Evolutionary conservation across 345 rosid genomes (phyloP), one percentile per base, ranked within the genome.

Genomic region (Arabidopsis arenosa): DNA sequence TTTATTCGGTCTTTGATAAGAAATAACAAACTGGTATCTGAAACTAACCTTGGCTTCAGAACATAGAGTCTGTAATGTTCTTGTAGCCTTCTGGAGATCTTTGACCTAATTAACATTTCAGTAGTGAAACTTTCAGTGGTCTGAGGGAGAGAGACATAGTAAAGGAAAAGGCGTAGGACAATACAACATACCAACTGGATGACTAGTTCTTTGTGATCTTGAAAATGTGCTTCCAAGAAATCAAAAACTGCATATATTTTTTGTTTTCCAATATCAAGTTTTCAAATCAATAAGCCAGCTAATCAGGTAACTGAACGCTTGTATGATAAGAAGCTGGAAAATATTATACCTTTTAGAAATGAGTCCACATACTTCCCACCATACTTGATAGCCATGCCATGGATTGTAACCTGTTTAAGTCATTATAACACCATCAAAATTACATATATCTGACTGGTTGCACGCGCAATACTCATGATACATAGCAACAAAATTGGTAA

Each of bases 11-110:
- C 26, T 18, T 61, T 51, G 18, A 47, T 5, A 52, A 65, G 62
- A 52, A 18, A 23, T 33, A 43, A 40, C 21, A 65, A 39, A 40
- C n/a, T 30, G 18, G 47, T 40, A 4, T 57, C 47, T 68, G 30
- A 68, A 30, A 68, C 83, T 79, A 69, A 92, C 96, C 93, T 92
- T 92, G 70, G 96, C 98, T 83, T 93, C 98, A 62, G 93, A 90
- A 78, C 96, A 93, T 11, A 90, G 61, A 59, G 96, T 87, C 84
- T 93, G 98, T 76, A 90, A 83, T 32, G 91, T 90, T 82, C 94
- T 84, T 68, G 94, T 93, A 55, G 94, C 98, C 82, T 87, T 93
- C 65, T 93, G 96, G 72, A 93, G 91, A 76, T 90, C 96, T 76
- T 68, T 90, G 65, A 93, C 88, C 96, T 93, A 37, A 75, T 62